Conservation (phyloP, 1,284 basidiomycete genomes). For the Papiliotrema terrestris region DNA sequence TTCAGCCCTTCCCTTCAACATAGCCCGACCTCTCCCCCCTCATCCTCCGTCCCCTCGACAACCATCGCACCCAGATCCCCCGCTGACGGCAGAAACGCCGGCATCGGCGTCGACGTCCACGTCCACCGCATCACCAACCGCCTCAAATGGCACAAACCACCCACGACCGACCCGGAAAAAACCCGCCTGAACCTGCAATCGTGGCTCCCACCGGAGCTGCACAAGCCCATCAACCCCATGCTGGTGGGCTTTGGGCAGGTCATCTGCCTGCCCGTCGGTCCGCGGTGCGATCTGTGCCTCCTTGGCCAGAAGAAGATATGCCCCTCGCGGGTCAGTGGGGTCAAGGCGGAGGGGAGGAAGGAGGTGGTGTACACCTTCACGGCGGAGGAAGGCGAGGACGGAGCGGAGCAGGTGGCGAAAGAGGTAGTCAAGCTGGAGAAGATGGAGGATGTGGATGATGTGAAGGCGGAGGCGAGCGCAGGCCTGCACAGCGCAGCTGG, state of each 20-base stretch:
- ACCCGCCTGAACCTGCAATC: slow-evolving; percentile 84
- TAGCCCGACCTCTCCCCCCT: not conserved
- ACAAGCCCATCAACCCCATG: slow-evolving; percentile 78
- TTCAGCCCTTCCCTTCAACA: not conserved
- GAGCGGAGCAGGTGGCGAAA: slow-evolving; percentile 9
- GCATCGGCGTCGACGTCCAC: slow-evolving; percentile 94
- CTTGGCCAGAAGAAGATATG: slow-evolving; percentile 48
- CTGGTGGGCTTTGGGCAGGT: slow-evolving; percentile 87
- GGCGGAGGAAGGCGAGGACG: slow-evolving; percentile 57
- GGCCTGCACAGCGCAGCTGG: too few relatives aligned
- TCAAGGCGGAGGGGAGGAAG: slow-evolving; percentile 40
- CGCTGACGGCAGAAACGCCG: slow-evolving; percentile 60
- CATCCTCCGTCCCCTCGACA: not conserved
- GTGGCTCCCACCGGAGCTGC: slow-evolving; percentile 78
- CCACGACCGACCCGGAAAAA: slow-evolving; percentile 81
- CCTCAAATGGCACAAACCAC: slow-evolving; percentile 80
- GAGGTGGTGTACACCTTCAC: slow-evolving; percentile 52
- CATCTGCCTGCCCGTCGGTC: slow-evolving; percentile 77
- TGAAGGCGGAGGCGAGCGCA: not conserved
- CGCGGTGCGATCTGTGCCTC: slow-evolving; percentile 73
- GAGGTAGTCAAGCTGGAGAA: slow-evolving; percentile 39
- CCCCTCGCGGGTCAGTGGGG: slow-evolving; percentile 42
- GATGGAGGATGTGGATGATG: slow-evolving; percentile 56
- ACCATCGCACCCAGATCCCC: not conserved
- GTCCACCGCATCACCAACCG: slow-evolving; percentile 93